phyloP scores from a whole-genome alignment of 2,329 filamentous ascomycete species.

The Bipolaris oryzae region DNA sequence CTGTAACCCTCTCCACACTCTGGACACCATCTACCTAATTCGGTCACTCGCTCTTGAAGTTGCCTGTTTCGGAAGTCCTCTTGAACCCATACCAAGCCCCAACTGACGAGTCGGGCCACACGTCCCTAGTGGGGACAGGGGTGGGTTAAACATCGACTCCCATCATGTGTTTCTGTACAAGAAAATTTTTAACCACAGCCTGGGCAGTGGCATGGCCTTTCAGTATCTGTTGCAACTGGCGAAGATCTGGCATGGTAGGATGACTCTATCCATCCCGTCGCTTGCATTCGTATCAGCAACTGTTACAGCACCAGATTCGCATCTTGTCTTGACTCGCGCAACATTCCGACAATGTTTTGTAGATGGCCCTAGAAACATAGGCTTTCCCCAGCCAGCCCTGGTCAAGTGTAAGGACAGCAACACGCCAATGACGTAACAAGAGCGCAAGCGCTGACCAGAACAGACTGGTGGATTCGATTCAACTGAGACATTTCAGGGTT shows the following conservation, averaged over 20 bases:
- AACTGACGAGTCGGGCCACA: neutral
- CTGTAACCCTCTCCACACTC: neutral
- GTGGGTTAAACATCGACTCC: neutral
- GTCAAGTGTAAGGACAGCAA: neutral
- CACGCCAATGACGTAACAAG: neutral
- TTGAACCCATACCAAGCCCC: neutral
- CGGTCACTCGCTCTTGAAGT: neutral
- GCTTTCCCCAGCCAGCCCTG: neutral
- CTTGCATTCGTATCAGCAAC: neutral
- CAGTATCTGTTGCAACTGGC: neutral
- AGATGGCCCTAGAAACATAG: neutral
- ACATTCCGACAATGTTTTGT: neutral
- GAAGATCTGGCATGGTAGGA: neutral
- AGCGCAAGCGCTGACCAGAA: neutral
- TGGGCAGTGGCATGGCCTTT: neutral
- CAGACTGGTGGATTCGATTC: neutral
- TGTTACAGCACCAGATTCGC: neutral
- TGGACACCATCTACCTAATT: neutral
- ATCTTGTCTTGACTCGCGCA: slow-evolving; percentile 1
- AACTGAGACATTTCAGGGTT: neutral
- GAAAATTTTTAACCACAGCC: neutral
- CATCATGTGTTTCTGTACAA: neutral
- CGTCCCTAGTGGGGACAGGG: neutral
- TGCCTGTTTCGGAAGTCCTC: neutral
- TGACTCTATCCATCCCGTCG: neutral